These are phyloP conservation scores for Fusarium bulbicola DNA, from an alignment of 2,329 filamentous ascomycete species.

Conservation along the genomic window DNA sequence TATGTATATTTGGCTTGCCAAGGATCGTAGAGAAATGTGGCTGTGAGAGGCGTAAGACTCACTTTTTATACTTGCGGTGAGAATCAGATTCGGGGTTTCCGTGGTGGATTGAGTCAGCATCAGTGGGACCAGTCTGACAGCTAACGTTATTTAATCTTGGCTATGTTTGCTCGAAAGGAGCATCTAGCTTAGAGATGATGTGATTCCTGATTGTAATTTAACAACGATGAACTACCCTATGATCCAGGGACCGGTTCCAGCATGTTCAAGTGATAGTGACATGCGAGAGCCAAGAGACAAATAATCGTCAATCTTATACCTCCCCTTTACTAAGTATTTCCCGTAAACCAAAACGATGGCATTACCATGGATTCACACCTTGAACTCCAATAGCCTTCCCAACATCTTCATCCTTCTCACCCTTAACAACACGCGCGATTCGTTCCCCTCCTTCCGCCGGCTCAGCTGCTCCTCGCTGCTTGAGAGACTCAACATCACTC, in stretches of 20 bases:
- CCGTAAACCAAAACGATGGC: fast-evolving
- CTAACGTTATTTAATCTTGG: not conserved
- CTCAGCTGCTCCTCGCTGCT: not conserved
- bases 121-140: not conserved
- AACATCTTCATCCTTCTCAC: not conserved
- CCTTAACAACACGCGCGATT: not conserved
- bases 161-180: fast-evolving
- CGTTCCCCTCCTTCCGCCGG: not conserved
- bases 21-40: fast-evolving
- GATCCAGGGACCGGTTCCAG: fast-evolving
- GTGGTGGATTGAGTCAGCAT: not conserved
- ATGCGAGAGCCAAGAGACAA: too few relatives aligned
- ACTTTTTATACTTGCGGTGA: not conserved
- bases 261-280: too few relatives aligned
- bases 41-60: fast-evolving
- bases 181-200: fast-evolving
- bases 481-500: not conserved
- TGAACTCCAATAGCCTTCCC: not conserved
- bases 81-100: not conserved
- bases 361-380: conserved; percentile 1
- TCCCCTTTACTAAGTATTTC: too few relatives aligned
- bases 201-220: not conserved
- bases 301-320: fast-evolving
- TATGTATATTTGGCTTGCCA: fast-evolving
- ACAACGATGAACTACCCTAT: fast-evolving